These are phyloP conservation scores for Hypoxylon sp. DNA, from an alignment of 2,329 filamentous ascomycete species.

Conservation along the genomic window DNA sequence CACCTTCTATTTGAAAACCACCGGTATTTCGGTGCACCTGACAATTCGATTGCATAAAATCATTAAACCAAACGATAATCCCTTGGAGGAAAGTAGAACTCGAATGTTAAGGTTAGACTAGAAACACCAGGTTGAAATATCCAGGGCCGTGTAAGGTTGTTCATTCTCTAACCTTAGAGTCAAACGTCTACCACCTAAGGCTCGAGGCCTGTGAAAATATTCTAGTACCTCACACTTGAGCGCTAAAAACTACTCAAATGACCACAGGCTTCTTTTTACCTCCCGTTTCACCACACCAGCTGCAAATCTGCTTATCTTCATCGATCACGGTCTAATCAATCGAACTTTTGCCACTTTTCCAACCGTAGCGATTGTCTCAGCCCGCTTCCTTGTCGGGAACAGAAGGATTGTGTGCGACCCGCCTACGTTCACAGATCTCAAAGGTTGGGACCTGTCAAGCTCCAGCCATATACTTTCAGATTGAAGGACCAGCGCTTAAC, in stretches of 20 bases:
- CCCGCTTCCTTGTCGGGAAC: not conserved
- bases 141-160: not conserved
- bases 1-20: not conserved
- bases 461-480: not conserved
- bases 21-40: not conserved
- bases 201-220: slow-evolving; percentile 3
- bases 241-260: slow-evolving; percentile 29
- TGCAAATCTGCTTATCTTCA: slow-evolving; percentile 3
- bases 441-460: slow-evolving; percentile 5
- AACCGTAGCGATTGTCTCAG: not conserved
- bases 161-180: not conserved
- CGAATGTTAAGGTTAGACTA: not conserved
- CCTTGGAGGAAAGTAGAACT: not conserved
- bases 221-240: slow-evolving; percentile 8
- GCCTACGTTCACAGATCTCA: slow-evolving; percentile 5
- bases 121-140: not conserved
- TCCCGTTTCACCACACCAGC: slow-evolving; percentile 1
- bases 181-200: not conserved
- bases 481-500: not conserved
- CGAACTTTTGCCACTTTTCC: not conserved
- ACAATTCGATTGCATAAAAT: not conserved
- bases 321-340: not conserved
- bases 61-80: not conserved
- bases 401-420: not conserved
- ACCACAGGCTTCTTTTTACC: slow-evolving; percentile 8